Evolutionary conservation across 495 filamentous ascomycete genomes (phyloP).

Genomic region (Geoglossum glabrum): DNA sequence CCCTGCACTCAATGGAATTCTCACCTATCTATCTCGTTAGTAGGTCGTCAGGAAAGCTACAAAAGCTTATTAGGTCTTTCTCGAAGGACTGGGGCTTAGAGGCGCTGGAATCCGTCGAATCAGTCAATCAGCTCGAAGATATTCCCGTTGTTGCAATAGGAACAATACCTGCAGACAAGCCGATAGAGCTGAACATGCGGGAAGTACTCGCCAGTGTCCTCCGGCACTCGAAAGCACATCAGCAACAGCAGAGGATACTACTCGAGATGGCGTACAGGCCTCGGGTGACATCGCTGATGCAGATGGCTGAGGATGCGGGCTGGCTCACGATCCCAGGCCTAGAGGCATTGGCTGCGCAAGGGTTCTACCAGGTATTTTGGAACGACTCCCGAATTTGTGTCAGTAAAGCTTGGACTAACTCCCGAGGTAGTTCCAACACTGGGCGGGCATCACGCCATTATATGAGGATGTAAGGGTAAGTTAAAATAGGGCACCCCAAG

Average conservation of each 20-base stretch:
- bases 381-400: background rate
- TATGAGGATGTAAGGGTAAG: constrained; percentile 38
- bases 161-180: constrained; percentile 76
- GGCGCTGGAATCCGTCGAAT: constrained; percentile 32
- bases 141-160: constrained; percentile 60
- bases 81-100: constrained; percentile 54
- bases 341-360: constrained; percentile 81
- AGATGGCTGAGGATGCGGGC: constrained; percentile 56
- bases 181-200: constrained; percentile 53
- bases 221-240: constrained; percentile 19
- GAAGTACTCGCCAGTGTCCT: constrained; percentile 47
- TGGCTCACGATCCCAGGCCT: constrained; percentile 76
- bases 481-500: background rate
- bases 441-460: constrained; percentile 57
- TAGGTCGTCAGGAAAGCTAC: constrained; percentile 46
- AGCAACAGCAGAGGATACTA: constrained; percentile 23
- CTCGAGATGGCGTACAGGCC: constrained; percentile 98
- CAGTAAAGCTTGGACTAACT: background rate
- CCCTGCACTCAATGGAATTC: constrained; percentile 66
- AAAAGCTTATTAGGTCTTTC: constrained; percentile 49
- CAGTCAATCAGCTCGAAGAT: constrained; percentile 24
- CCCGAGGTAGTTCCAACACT: constrained; percentile 39
- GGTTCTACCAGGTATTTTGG: constrained; percentile 41
- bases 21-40: constrained; percentile 74
- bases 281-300: constrained; percentile 62